A percentile compares a stretch with the other conserved stretches of the same genome.
Conservation (phyloP, 2,329 filamentous ascomycete genomes). For the Aspergillus sp. region DNA sequence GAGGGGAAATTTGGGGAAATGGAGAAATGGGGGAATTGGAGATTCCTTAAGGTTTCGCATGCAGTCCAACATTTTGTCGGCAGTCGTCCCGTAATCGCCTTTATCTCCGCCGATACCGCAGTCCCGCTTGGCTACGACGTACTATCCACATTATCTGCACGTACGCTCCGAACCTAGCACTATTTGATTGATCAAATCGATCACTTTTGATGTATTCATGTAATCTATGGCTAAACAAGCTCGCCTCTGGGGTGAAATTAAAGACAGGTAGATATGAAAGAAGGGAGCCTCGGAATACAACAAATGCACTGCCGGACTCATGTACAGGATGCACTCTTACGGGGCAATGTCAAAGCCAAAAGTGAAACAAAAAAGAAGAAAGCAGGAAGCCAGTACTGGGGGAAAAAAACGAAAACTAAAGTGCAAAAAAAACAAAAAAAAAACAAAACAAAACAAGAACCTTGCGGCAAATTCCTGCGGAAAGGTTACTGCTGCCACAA, state of each 20-base stretch:
- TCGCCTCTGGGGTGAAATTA: background rate
- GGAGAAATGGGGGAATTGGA: background rate
- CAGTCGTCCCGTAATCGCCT: background rate
- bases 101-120: slow-evolving; percentile 3
- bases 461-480: slow-evolving; percentile 17
- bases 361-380: background rate
- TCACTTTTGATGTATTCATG: background rate
- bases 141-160: background rate
- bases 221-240: slow-evolving; percentile 7
- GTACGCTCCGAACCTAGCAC: too few species aligned
- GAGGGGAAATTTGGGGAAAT: background rate
- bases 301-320: slow-evolving; percentile 2
- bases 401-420: background rate
- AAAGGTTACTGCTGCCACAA: slow-evolving; percentile 11
- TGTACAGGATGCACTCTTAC: slow-evolving; percentile 1
- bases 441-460: slow-evolving; percentile 9
- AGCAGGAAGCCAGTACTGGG: background rate
- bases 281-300: background rate
- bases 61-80: slow-evolving; percentile 5
- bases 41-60: background rate
- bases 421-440: background rate
- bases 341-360: slow-evolving; percentile 4
- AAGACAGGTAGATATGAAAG: slow-evolving; percentile 5
- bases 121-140: background rate
- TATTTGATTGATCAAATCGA: background rate